A percentile compares a stretch with the other conserved stretches of the same genome.
Evolutionary conservation across 2,329 filamentous ascomycete genomes (phyloP).

Genomic region (Fusarium verticillioides): DNA sequence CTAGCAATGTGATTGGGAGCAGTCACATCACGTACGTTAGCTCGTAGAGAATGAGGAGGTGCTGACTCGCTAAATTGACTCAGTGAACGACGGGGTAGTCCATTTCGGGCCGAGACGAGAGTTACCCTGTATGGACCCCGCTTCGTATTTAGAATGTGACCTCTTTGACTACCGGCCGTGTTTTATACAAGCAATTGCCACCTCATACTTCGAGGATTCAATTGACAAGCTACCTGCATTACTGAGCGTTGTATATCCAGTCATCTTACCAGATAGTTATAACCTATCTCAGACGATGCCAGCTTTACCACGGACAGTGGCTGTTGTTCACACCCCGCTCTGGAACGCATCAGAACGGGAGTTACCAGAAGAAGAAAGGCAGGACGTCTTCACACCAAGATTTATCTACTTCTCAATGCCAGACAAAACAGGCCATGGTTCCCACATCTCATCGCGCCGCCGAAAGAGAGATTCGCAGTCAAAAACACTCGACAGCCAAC

Average conservation of each 20-base stretch:
- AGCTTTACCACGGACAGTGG: accelerated
- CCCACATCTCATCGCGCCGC: accelerated
- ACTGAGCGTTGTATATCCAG: too few species aligned
- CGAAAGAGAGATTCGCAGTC: neutral
- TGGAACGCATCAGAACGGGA: accelerated
- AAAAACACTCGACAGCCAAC: accelerated
- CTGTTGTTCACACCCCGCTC: neutral
- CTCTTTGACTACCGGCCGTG: neutral
- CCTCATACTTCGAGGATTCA: accelerated
- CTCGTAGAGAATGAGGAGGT: neutral
- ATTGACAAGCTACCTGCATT: accelerated
- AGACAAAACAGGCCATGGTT: accelerated
- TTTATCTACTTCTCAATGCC: neutral
- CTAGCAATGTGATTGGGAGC: neutral
- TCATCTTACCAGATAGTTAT: too few species aligned
- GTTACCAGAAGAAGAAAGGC: neutral
- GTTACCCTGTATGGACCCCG: neutral
- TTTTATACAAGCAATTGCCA: neutral
- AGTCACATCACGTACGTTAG: neutral
- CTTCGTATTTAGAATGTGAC: neutral
- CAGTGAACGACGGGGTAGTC: neutral
- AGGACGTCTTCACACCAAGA: accelerated
- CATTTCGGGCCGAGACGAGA: neutral
- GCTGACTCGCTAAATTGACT: neutral
- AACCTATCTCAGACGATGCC: too few species aligned